Evolutionary conservation across 208 protist genomes (phyloP).

Genomic region (Histomonas meleagridis): DNA sequence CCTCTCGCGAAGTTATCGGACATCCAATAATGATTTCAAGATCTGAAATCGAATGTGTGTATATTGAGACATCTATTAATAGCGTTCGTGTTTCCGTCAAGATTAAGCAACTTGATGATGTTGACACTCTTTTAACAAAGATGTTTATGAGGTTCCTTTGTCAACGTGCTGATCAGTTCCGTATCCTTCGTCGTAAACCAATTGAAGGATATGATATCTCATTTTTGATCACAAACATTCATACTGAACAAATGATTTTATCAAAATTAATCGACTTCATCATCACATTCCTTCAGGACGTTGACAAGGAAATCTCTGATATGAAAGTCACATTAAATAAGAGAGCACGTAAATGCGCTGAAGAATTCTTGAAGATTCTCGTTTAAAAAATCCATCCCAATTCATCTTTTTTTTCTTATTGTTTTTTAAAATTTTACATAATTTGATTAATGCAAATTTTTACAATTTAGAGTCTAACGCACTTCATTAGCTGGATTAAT

Average conservation of each 20-base stretch:
- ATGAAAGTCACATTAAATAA: conserved; percentile 76
- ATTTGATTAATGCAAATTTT: too few species aligned
- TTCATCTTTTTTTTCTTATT: too few species aligned
- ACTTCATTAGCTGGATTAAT: too few species aligned
- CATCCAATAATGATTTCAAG: conserved; percentile 53
- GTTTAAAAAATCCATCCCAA: conserved; percentile 17
- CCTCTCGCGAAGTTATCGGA: conserved; percentile 37
- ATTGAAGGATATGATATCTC: conserved; percentile 77
- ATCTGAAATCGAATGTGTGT: conserved; percentile 65
- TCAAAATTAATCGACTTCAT: conserved; percentile 84
- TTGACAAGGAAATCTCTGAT: conserved; percentile 78
- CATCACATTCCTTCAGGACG: conserved; percentile 76
- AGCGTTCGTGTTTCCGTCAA: conserved; percentile 77
- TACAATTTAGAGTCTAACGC: too few species aligned
- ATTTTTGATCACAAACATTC: conserved; percentile 87
- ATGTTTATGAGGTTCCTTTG: conserved; percentile 79
- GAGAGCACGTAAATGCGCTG: conserved; percentile 61
- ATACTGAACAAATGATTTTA: conserved; percentile 76
- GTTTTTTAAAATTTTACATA: too few species aligned
- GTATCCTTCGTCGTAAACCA: conserved; percentile 76
- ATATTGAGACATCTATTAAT: conserved; percentile 84
- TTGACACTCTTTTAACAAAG: conserved; percentile 74
- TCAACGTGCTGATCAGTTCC: conserved; percentile 76
- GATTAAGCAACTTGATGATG: conserved; percentile 71
- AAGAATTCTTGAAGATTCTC: conserved; percentile 63